phyloP scores from a whole-genome alignment of 179 eudicot genomes.

The Silene coronaria region DNA sequence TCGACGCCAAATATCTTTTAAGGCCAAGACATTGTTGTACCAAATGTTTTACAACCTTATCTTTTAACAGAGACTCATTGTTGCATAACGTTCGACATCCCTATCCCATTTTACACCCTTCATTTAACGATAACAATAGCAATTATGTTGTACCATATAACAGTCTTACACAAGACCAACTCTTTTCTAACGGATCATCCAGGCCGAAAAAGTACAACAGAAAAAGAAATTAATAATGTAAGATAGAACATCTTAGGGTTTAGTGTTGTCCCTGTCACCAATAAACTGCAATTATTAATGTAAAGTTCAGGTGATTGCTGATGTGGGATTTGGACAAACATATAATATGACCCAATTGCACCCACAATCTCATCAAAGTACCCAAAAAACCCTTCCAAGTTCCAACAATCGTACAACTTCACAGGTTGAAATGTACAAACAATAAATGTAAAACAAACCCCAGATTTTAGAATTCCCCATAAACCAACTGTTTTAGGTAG shows the following conservation, averaged over 20 bases:
- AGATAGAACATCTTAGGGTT: neutral
- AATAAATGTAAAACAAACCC: no score
- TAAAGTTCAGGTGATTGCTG: slow-evolving; percentile 21
- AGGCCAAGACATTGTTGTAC: neutral
- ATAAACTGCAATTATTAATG: neutral
- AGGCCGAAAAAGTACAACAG: neutral
- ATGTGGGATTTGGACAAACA: slow-evolving; percentile 3
- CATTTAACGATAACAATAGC: neutral
- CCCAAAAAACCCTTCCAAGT: neutral
- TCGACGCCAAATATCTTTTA: neutral
- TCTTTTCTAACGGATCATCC: neutral
- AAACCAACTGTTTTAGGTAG: no score
- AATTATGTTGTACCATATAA: neutral
- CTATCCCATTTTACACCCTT: neutral
- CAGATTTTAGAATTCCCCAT: no score
- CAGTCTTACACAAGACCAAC: neutral
- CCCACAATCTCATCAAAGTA: slow-evolving; percentile 16
- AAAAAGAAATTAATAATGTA: neutral
- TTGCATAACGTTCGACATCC: neutral
- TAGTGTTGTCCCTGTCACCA: slow-evolving; percentile 15
- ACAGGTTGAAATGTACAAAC: neutral
- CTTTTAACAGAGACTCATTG: neutral
- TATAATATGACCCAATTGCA: neutral
- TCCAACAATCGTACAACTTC: neutral
- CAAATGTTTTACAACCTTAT: neutral